Conservation (phyloP, 805 yeast genomes). For the Barnettozyma sp. region DNA sequence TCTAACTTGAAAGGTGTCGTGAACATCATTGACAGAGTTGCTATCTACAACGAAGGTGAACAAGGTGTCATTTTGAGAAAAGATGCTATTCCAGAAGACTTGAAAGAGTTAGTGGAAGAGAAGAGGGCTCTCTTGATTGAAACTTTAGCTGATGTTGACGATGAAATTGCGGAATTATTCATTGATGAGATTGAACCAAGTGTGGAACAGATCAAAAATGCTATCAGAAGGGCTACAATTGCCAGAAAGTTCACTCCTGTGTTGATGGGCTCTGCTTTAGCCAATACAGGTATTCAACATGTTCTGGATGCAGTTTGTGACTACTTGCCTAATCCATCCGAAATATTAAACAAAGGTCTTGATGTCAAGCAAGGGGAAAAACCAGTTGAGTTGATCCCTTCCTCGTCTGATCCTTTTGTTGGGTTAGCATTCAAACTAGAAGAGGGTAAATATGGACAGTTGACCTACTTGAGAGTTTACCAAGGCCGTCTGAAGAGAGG, state of each 20-base stretch:
- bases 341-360: slow-evolving; percentile 83
- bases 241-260: slow-evolving; percentile 97
- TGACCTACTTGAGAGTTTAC: slow-evolving; percentile 93
- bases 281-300: slow-evolving; percentile 92
- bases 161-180: slow-evolving; percentile 89
- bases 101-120: slow-evolving; percentile 80
- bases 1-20: slow-evolving; percentile 80
- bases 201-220: slow-evolving; percentile 72
- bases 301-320: slow-evolving; percentile 95
- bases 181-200: slow-evolving; percentile 88
- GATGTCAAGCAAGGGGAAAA: slow-evolving; percentile 61
- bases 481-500: slow-evolving; percentile 95
- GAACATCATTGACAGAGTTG: slow-evolving; percentile 81
- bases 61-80: slow-evolving; percentile 80
- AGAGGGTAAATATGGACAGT: slow-evolving; percentile 97
- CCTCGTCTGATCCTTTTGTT: slow-evolving; percentile 73
- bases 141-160: slow-evolving; percentile 96
- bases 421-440: slow-evolving; percentile 98
- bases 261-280: slow-evolving; percentile 98
- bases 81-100: slow-evolving; percentile 68
- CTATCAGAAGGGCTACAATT: slow-evolving; percentile 92
- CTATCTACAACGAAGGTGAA: slow-evolving; percentile 80
- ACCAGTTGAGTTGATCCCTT: slow-evolving; percentile 68
- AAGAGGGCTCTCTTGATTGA: slow-evolving; percentile 82
- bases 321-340: slow-evolving; percentile 92